These are phyloP conservation scores for Diaporthe citrichinensis DNA, from an alignment of 2,329 filamentous ascomycete genomes.

Conservation along the genomic window DNA sequence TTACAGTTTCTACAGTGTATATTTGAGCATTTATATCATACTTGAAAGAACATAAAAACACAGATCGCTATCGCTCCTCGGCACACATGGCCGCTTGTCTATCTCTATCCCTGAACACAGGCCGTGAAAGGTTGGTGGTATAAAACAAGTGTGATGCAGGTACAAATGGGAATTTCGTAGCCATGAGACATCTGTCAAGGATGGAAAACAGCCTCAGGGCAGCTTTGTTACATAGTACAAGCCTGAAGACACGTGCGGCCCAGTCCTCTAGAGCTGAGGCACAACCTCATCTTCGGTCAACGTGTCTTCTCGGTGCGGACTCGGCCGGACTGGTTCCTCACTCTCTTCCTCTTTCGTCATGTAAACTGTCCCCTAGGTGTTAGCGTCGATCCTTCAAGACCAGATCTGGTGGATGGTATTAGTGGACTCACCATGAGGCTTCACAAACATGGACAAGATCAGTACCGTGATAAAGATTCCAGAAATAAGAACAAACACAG, in stretches of 20 bases:
- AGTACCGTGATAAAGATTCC: constrained; percentile 77
- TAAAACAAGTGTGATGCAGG: not conserved
- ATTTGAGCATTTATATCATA: not conserved
- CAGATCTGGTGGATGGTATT: not conserved
- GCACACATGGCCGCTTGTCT: constrained; percentile 8
- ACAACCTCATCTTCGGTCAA: constrained; percentile 46
- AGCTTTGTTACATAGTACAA: not conserved
- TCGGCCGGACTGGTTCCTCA: constrained; percentile 12
- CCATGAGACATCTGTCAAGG: not conserved
- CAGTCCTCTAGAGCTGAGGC: constrained; percentile 41
- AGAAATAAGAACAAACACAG: constrained; percentile 84
- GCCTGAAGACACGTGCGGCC: not conserved
- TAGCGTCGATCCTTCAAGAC: not conserved
- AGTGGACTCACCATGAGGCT: constrained; percentile 76
- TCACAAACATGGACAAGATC: constrained; percentile 77
- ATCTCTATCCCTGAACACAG: constrained; percentile 11
- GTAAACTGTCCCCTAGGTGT: constrained; percentile 41
- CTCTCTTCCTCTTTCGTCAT: constrained; percentile 37
- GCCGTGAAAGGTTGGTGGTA: constrained; percentile 3
- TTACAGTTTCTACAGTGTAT: not conserved
- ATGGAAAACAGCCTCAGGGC: not conserved
- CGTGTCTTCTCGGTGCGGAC: constrained; percentile 34
- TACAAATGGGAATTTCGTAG: constrained; percentile 1
- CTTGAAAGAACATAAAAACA: not conserved
- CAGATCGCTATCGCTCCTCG: not conserved